Base-by-base conservation (phyloP, 169 alveolate genomes). In the Plasmodium knowlesi region DNA sequence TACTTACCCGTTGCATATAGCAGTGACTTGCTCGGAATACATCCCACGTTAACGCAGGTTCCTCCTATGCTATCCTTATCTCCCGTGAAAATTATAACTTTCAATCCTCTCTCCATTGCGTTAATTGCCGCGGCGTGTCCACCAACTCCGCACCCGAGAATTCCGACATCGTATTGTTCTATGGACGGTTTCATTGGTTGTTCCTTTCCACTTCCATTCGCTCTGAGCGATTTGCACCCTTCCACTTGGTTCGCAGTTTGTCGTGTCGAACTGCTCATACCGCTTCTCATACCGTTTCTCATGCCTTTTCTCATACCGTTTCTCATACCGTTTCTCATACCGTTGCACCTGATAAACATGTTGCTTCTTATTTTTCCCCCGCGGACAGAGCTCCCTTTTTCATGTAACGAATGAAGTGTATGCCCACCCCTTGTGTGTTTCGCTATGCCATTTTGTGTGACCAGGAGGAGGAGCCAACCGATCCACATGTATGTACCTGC, bases 111-210 rank as follows among this genome's bases (percentile, higher is more conserved):
- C 41, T 93, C 95, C 54, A 84, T 86, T 67, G 95, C 95, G 78
- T 80, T 82, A 46, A 92, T 80, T 8, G 96, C 95, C 3, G 97
- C 97, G 25, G 95, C 97, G 78, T 95, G 97, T 6, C 97, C 97
- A 1, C 97, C 97, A n/a, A 95, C 97, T 2, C 97, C 97, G 4
- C 95, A 84, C 30, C 97, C 97, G 25, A 95, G 16, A 10, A 95
- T 92, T 25, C 92, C 94, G 5, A 92, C 91, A 78, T 95, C 97
- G 92, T 92, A 95, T 37, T 70, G 76, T 25, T 32, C 46, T 88
- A 32, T 72, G 8, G 3, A 5, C n/a, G 79, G 19, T 3, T 8
- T 61, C 94, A 88, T 88, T 37, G 79, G 22, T 14, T 61, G 37
- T 12, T 9, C 74, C 32, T 84, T 53, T 43, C 14, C 16, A 34